Conservation (phyloP, 345 rosid genomes). For the Hevea brasiliensis region DNA sequence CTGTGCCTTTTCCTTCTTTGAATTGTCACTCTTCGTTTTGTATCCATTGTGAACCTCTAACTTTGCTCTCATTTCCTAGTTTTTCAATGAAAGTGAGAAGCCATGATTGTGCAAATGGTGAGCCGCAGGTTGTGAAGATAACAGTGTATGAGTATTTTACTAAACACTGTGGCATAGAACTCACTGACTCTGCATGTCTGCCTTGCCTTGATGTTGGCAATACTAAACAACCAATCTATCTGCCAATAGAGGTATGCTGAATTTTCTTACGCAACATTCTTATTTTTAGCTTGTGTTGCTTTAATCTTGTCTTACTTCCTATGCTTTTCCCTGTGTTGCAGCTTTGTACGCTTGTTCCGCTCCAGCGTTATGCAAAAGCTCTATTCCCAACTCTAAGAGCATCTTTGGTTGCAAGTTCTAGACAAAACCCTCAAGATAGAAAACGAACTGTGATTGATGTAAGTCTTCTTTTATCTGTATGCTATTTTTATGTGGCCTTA, state of each 20-base stretch:
- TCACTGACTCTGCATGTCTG: slow-evolving; percentile 55
- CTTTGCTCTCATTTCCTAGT: slow-evolving; percentile 36
- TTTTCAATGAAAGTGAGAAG: slow-evolving; percentile 65
- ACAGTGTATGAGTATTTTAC: slow-evolving; percentile 76
- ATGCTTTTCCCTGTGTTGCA: slow-evolving; percentile 33
- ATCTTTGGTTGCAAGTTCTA: slow-evolving; percentile 69
- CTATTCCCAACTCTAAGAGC: slow-evolving; percentile 64
- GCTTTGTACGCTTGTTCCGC: slow-evolving; percentile 79
- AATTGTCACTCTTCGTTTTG: neutral
- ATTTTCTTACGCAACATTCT: neutral
- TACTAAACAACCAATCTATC: slow-evolving; percentile 72
- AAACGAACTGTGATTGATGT: slow-evolving; percentile 62
- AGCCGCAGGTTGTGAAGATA: slow-evolving; percentile 45
- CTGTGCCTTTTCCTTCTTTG: slow-evolving; percentile 3
- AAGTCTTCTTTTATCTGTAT: slow-evolving; percentile 29
- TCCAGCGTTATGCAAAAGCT: slow-evolving; percentile 83
- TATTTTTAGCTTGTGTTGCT: neutral
- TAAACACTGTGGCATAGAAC: slow-evolving; percentile 54
- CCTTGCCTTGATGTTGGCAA: slow-evolving; percentile 94
- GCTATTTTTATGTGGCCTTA: slow-evolving; percentile 18
- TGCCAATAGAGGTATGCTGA: slow-evolving; percentile 71
- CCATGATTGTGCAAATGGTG: slow-evolving; percentile 33
- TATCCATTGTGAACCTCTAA: slow-evolving; percentile 17
- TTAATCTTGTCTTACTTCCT: slow-evolving; percentile 11
- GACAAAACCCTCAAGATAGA: slow-evolving; percentile 82